Percentiles rank a stretch among this genome's conserved stretches.
These are phyloP conservation scores for Talaromyces proteolyticus DNA, from an alignment of 495 filamentous ascomycete species.

Conservation along the genomic window DNA sequence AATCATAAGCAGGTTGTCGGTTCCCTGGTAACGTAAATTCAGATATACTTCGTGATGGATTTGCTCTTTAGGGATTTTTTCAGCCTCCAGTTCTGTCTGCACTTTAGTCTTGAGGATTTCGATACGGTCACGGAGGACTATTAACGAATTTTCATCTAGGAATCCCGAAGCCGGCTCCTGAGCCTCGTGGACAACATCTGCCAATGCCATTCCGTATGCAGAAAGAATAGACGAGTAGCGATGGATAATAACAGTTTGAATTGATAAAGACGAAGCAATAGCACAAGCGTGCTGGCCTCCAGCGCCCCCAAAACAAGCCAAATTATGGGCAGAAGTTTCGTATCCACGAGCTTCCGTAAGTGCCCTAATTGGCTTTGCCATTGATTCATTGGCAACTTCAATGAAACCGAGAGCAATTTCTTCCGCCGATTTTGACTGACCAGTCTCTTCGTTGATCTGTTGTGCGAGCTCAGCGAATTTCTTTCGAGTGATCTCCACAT, in stretches of 20 bases:
- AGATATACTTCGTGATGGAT: slow-evolving; percentile 44
- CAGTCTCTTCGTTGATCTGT: slow-evolving; percentile 61
- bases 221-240: slow-evolving; percentile 47
- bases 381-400: slow-evolving; percentile 50
- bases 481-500: slow-evolving; percentile 68
- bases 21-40: slow-evolving; percentile 49
- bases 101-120: slow-evolving; percentile 22
- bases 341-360: slow-evolving; percentile 47
- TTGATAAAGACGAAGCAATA: slow-evolving; percentile 38
- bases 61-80: slow-evolving; percentile 33
- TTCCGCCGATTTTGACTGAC: slow-evolving; percentile 66
- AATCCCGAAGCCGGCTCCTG: slow-evolving; percentile 40
- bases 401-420: slow-evolving; percentile 69
- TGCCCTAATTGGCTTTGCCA: slow-evolving; percentile 48
- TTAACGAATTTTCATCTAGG: slow-evolving; percentile 24
- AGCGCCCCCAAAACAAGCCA: slow-evolving; percentile 49
- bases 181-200: slow-evolving; percentile 46
- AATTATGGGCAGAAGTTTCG: slow-evolving; percentile 42
- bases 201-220: slow-evolving; percentile 48
- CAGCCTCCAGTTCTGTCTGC: slow-evolving; percentile 27
- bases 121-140: slow-evolving; percentile 28
- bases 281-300: slow-evolving; percentile 51
- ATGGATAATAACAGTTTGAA: slow-evolving; percentile 45
- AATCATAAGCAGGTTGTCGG: slow-evolving; percentile 49
- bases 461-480: slow-evolving; percentile 70